Conservation (phyloP, 345 rosid species). For the Cardiospermum halicacabum region DNA sequence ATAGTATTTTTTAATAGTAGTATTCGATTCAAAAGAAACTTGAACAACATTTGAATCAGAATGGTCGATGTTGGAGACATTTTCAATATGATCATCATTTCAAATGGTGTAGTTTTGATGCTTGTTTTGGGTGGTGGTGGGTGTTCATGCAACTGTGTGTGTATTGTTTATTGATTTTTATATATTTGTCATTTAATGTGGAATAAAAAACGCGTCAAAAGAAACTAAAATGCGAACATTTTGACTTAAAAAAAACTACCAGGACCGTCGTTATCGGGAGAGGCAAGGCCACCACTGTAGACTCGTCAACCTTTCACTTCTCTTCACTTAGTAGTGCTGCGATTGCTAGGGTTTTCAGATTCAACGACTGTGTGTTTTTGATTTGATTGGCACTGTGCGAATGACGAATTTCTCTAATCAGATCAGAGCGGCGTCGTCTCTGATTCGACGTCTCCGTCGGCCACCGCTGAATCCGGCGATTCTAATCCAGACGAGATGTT, state of each 20-base stretch:
- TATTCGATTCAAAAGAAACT: too few relatives aligned
- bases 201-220: not conserved
- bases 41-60: too few relatives aligned
- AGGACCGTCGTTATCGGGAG: not conserved
- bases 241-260: not conserved
- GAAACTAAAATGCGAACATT: not conserved
- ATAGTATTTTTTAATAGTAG: too few relatives aligned
- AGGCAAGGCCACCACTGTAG: not conserved
- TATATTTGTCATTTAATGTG: too few relatives aligned
- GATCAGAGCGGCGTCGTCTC: conserved; percentile 46
- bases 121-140: too few relatives aligned
- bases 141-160: too few relatives aligned
- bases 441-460: conserved; percentile 41
- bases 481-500: conserved; percentile 37
- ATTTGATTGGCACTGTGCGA: not conserved
- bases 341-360: not conserved
- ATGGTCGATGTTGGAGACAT: too few relatives aligned
- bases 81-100: not conserved
- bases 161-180: too few relatives aligned
- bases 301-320: not conserved
- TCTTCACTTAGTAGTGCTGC: not conserved
- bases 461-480: conserved; percentile 14
- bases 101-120: not conserved
- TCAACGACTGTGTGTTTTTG: not conserved
- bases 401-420: conserved; percentile 31